phyloP scores from a whole-genome alignment of 805 yeast genomes.

The Kodamaea nitidulidarum region DNA sequence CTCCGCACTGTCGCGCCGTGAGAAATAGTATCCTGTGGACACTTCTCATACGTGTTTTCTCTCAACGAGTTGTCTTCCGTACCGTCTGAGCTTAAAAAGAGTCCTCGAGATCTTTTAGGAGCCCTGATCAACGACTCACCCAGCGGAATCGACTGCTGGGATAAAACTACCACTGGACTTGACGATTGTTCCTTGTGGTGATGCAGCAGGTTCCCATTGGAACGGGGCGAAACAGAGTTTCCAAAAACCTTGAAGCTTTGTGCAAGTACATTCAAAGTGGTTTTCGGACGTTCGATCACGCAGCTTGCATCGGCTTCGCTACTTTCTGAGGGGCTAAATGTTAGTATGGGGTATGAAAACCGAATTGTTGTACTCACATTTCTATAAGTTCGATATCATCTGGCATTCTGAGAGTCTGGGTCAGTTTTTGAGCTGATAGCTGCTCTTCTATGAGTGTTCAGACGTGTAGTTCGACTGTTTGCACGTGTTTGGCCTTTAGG shows the following conservation, averaged over 20 bases:
- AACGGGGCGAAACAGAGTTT: too few relatives aligned
- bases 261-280: neutral
- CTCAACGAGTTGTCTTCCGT: too few relatives aligned
- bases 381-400: neutral
- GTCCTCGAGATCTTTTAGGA: neutral
- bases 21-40: too few relatives aligned
- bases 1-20: too few relatives aligned
- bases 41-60: too few relatives aligned
- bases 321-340: conserved; percentile 1
- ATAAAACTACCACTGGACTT: neutral
- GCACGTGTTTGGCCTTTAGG: too few relatives aligned
- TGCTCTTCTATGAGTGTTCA: too few relatives aligned
- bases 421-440: too few relatives aligned
- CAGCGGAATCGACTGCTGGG: neutral
- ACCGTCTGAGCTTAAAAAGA: neutral
- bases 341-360: neutral
- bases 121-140: neutral
- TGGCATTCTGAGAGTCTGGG: too few relatives aligned
- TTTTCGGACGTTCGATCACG: neutral
- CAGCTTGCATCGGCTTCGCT: neutral
- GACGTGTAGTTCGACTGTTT: too few relatives aligned
- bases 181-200: too few relatives aligned
- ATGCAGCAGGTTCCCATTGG: too few relatives aligned
- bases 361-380: neutral
- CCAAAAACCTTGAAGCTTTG: neutral